A percentile compares a stretch with the other conserved stretches of the same genome.
These are phyloP conservation scores for Mycena rebaudengoi DNA, from an alignment of 768 basidiomycete species.

Conservation along the genomic window DNA sequence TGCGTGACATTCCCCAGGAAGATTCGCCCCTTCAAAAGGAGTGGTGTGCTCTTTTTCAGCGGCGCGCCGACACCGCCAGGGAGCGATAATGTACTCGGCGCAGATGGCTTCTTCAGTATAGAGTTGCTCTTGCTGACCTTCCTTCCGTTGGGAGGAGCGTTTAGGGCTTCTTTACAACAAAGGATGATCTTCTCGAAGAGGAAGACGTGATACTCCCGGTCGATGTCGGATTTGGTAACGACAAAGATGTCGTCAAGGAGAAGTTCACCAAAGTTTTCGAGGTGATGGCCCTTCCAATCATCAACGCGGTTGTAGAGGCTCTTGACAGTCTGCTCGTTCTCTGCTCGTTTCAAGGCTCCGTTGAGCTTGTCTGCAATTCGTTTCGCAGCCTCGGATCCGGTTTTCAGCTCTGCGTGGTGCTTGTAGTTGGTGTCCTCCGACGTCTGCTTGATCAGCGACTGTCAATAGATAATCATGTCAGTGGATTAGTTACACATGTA, in stretches of 20 bases:
- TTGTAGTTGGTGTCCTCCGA: slow-evolving; percentile 69
- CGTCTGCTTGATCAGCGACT: slow-evolving; percentile 83
- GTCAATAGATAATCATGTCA: slow-evolving; percentile 18
- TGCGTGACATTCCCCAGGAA: slow-evolving; percentile 96
- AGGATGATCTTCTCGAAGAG: slow-evolving; percentile 98
- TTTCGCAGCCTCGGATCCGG: slow-evolving; percentile 86
- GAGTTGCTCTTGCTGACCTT: slow-evolving; percentile 87
- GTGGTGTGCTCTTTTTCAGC: slow-evolving; percentile 80
- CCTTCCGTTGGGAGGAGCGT: slow-evolving; percentile 64
- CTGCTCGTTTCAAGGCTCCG: slow-evolving; percentile 90
- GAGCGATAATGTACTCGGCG: slow-evolving; percentile 53
- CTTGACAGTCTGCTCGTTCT: slow-evolving; percentile 91
- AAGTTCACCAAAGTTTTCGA: slow-evolving; percentile 93
- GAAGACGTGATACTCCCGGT: slow-evolving; percentile 98
- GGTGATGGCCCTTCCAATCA: slow-evolving; percentile 99
- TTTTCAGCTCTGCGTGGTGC: slow-evolving; percentile 81
- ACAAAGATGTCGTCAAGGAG: slow-evolving; percentile 94
- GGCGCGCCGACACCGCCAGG: slow-evolving; percentile 63
- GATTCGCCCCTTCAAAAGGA: slow-evolving; percentile 94
- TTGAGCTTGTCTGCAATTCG: slow-evolving; percentile 96
- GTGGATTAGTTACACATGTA: slow-evolving; percentile 15
- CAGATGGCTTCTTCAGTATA: slow-evolving; percentile 84
- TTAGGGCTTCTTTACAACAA: slow-evolving; percentile 93
- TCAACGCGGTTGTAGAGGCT: slow-evolving; percentile 88
- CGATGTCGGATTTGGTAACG: slow-evolving; percentile 95